Base-by-base conservation (phyloP, 441 rosid genomes). In the Pelargonium myrrhifolium region DNA sequence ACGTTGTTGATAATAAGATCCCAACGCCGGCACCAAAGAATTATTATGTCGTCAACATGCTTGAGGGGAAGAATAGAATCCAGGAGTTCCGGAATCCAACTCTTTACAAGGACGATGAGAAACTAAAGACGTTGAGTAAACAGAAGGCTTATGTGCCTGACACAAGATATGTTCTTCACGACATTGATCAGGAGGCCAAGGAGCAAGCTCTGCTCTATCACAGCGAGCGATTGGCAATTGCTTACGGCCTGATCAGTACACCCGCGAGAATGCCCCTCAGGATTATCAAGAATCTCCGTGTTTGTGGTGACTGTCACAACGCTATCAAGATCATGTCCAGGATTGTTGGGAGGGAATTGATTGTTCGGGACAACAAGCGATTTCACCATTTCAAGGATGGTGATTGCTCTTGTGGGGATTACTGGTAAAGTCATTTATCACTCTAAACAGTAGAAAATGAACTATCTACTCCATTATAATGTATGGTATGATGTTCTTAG, bases 131-230 rank as follows among this genome's bases (percentile, higher is more conserved):
- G 24, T 67, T 77, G 62, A 80, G 81, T 51, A 87, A 86, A 26
- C 85, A 77, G 66, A 79, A 66, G 20, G 79, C 79, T 64, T 91
- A 91, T 66, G 93, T 89, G 42, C 96, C 96, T 0, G 89, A 91
- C 81, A 85, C 97, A 1, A 77, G 92, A 70, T 86, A 74, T 40
- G 94, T 91, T 39, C 89, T 87, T 59, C 96, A 91, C 49, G 94
- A 89, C 68, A 87, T 91, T 20, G 97, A 91, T 77, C 87, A 89
- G 78, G 96, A 91, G 73, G 93, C 96, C 0, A 86, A 91, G 79
- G 96, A 91, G 74, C 96, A 91, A 67, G 92, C 96, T 9, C 71
- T 92, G 76, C 83, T 92, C 21, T 87, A 89, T 74, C 97, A 91
- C 65, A 86, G 94, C 51, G 96, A 91, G 68, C 79, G 89, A 55